These are phyloP conservation scores for Infundibulicybe gibba DNA, from an alignment of 768 basidiomycete species.

Conservation along the genomic window DNA sequence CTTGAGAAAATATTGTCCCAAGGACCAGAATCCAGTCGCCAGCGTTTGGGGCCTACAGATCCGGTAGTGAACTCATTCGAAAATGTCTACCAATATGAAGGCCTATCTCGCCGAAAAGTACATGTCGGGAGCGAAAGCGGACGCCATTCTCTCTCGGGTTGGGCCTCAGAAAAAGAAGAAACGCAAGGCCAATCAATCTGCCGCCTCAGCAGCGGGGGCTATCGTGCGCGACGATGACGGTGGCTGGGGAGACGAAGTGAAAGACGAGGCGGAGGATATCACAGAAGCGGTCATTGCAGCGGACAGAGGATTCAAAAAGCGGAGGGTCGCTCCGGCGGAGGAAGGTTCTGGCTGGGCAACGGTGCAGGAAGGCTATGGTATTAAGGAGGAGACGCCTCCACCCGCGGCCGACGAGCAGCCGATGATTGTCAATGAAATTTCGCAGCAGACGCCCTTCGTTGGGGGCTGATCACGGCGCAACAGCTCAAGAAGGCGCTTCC, in stretches of 20 bases:
- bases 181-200: slow-evolving; percentile 43
- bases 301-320: slow-evolving; percentile 80
- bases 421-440: slow-evolving; percentile 45
- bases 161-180: slow-evolving; percentile 74
- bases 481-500: slow-evolving; percentile 67
- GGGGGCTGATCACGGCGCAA: slow-evolving; percentile 81
- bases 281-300: slow-evolving; percentile 65
- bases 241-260: slow-evolving; percentile 54
- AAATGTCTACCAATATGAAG: slow-evolving; percentile 54
- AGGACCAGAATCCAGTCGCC: too few relatives aligned
- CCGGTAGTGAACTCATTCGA: neutral
- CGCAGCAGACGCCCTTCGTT: slow-evolving; percentile 38
- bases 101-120: slow-evolving; percentile 88
- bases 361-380: slow-evolving; percentile 44
- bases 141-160: slow-evolving; percentile 80
- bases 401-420: slow-evolving; percentile 69
- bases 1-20: too few relatives aligned
- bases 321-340: slow-evolving; percentile 34
- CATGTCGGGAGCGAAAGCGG: slow-evolving; percentile 96
- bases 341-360: slow-evolving; percentile 67
- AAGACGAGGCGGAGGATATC: slow-evolving; percentile 54
- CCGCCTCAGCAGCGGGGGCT: slow-evolving; percentile 21
- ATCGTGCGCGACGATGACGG: slow-evolving; percentile 68
- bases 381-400: slow-evolving; percentile 46
- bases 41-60: too few relatives aligned